Evolutionary conservation across 2,329 filamentous ascomycete species (phyloP).

Genomic region (Cladosporium sp.): DNA sequence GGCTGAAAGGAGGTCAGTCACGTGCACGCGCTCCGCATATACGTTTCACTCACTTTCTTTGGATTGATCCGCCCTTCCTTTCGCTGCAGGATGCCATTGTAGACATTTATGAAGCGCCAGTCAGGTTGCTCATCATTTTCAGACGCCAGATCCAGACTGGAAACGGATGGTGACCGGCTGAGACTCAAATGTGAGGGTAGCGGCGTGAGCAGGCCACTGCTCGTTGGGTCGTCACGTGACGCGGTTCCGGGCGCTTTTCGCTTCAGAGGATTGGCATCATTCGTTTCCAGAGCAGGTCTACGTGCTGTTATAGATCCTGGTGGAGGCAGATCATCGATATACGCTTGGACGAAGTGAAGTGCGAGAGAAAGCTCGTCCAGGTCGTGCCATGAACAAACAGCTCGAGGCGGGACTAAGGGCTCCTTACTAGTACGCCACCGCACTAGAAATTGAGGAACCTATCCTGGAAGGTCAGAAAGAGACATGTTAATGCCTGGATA

Average conservation of each 20-base stretch:
- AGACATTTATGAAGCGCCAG: constrained; percentile 30
- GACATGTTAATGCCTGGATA: background rate
- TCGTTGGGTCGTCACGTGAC: constrained; percentile 22
- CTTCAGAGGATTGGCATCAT: constrained; percentile 23
- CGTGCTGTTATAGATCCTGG: background rate
- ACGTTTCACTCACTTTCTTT: constrained; percentile 31
- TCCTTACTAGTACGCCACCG: constrained; percentile 37
- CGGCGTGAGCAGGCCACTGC: constrained; percentile 26
- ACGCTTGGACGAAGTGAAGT: constrained; percentile 45
- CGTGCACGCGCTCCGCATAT: background rate
- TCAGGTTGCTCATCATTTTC: constrained; percentile 4
- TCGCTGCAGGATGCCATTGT: constrained; percentile 43
- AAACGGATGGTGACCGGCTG: constrained; percentile 14
- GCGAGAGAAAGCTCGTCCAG: constrained; percentile 42
- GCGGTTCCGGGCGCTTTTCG: constrained; percentile 29
- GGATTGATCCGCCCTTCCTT: constrained; percentile 41
- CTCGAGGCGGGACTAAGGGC: constrained; percentile 22
- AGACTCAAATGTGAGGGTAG: constrained; percentile 5
- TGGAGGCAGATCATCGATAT: constrained; percentile 36
- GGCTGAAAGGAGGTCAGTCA: constrained; percentile 20
- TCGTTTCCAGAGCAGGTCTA: background rate
- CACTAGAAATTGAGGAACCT: constrained; percentile 47
- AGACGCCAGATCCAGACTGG: background rate
- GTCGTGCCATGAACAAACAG: constrained; percentile 46
- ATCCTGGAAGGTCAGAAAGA: constrained; percentile 12